A percentile compares a stretch with the other conserved stretches of the same genome.
Evolutionary conservation across 441 rosid species (phyloP).

Genomic region (Brassica hybrid): DNA sequence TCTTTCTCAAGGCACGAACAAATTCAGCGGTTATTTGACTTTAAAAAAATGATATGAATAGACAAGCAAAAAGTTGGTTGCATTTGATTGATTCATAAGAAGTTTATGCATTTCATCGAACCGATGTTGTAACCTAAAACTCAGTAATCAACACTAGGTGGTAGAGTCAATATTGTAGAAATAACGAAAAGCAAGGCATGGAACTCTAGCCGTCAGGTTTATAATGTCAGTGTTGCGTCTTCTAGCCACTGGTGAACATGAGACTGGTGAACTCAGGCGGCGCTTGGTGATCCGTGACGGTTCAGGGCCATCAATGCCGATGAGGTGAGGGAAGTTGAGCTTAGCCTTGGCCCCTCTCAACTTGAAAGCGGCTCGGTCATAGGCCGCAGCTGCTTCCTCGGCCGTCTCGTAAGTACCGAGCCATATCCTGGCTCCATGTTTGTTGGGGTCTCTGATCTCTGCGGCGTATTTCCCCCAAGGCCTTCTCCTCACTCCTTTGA

Average conservation of each 20-base stretch:
- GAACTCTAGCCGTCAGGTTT: slow-evolving; percentile 29
- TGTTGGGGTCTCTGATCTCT: slow-evolving; percentile 64
- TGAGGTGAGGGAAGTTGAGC: slow-evolving; percentile 60
- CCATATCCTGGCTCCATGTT: slow-evolving; percentile 58
- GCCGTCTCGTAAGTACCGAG: slow-evolving; percentile 64
- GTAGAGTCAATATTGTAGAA: slow-evolving; percentile 35
- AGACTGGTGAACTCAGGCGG: slow-evolving; percentile 35
- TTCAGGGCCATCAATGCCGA: slow-evolving; percentile 42
- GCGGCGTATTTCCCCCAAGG: slow-evolving; percentile 72
- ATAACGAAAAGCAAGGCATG: slow-evolving; percentile 12
- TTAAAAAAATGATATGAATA: not conserved
- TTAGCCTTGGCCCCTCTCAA: slow-evolving; percentile 66
- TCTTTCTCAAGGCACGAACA: not conserved
- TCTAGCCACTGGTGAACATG: slow-evolving; percentile 21
- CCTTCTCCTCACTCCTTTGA: slow-evolving; percentile 60
- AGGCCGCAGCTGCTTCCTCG: slow-evolving; percentile 66
- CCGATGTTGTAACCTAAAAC: not conserved
- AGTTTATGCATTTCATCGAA: not conserved
- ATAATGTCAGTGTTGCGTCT: slow-evolving; percentile 30
- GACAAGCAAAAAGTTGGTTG: not conserved
- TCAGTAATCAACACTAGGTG: not conserved
- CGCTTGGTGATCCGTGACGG: slow-evolving; percentile 46
- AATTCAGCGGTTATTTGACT: not conserved
- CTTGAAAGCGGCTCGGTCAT: slow-evolving; percentile 59
- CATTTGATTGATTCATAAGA: not conserved